These are phyloP conservation scores for Phytopythium montanum DNA, from an alignment of 352 stramenopile species.

Conservation along the genomic window DNA sequence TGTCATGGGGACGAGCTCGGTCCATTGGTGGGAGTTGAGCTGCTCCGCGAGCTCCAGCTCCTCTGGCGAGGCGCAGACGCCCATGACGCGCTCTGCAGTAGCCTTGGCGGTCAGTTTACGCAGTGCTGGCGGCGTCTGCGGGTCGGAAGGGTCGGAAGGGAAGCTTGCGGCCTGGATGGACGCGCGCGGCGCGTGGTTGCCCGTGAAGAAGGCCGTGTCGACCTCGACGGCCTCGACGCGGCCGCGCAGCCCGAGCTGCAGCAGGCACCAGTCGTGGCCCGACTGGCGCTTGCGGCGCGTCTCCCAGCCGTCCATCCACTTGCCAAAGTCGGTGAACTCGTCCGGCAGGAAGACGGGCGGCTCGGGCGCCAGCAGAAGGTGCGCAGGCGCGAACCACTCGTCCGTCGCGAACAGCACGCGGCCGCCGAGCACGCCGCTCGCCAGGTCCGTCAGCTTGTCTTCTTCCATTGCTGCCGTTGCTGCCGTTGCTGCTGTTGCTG, in stretches of 20 bases:
- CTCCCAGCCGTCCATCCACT: slow-evolving; percentile 97
- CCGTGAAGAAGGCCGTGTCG: slow-evolving; percentile 95
- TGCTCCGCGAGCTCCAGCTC: slow-evolving; percentile 43
- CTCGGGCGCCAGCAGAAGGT: slow-evolving; percentile 74
- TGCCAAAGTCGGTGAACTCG: slow-evolving; percentile 91
- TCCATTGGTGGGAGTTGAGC: slow-evolving; percentile 52
- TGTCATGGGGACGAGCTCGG: slow-evolving; percentile 56
- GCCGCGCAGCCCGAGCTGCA: slow-evolving; percentile 83
- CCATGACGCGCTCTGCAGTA: slow-evolving; percentile 43
- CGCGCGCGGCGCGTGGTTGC: slow-evolving; percentile 86
- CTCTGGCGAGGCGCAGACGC: slow-evolving; percentile 34
- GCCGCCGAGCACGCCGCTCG: slow-evolving; percentile 47
- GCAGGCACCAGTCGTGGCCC: slow-evolving; percentile 90
- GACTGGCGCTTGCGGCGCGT: slow-evolving; percentile 86
- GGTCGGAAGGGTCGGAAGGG: slow-evolving; percentile 18
- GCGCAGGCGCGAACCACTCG: slow-evolving; percentile 90
- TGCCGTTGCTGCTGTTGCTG: no score
- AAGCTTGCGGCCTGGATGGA: slow-evolving; percentile 85
- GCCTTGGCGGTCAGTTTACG: slow-evolving; percentile 36
- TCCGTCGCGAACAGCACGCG: slow-evolving; percentile 90
- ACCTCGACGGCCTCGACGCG: slow-evolving; percentile 67
- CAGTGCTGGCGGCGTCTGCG: slow-evolving; percentile 26
- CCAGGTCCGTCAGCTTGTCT: slow-evolving; percentile 58
- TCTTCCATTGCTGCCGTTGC: slow-evolving; percentile 4
- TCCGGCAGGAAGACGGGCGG: slow-evolving; percentile 87